These are phyloP conservation scores for Entomortierella beljakovae DNA, from an alignment of 192 early-diverging fungal genomes.

Conservation along the genomic window DNA sequence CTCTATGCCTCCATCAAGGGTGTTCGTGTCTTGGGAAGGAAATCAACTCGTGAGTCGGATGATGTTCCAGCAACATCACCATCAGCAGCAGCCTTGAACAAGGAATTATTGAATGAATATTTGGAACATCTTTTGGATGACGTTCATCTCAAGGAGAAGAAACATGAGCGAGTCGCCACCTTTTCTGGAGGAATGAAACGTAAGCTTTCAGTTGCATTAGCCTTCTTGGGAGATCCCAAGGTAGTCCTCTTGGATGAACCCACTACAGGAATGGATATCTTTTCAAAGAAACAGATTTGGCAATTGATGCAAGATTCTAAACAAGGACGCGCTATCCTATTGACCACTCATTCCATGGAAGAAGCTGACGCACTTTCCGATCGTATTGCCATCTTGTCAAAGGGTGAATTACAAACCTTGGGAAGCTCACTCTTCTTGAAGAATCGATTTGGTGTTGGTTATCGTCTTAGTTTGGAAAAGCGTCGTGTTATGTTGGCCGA, in stretches of 20 bases:
- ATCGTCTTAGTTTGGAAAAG: slow-evolving; percentile 60
- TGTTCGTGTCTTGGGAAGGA: slow-evolving; percentile 36
- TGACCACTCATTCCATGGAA: slow-evolving; percentile 76
- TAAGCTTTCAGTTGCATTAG: slow-evolving; percentile 61
- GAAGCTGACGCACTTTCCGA: slow-evolving; percentile 69
- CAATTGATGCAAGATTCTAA: slow-evolving; percentile 63
- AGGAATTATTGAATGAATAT: slow-evolving; percentile 39
- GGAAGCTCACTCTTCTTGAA: slow-evolving; percentile 72
- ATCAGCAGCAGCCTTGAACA: too few species aligned
- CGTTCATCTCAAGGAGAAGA: slow-evolving; percentile 55
- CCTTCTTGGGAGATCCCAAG: slow-evolving; percentile 63
- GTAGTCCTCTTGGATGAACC: slow-evolving; percentile 69
- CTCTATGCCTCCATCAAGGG: slow-evolving; percentile 65
- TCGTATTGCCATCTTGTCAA: slow-evolving; percentile 61
- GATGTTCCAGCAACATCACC: neutral
- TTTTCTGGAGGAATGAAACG: slow-evolving; percentile 69
- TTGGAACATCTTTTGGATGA: slow-evolving; percentile 43
- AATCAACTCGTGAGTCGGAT: neutral
- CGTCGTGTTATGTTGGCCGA: slow-evolving; percentile 51
- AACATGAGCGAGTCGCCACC: slow-evolving; percentile 32
- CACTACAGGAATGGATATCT: slow-evolving; percentile 70
- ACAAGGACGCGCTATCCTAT: slow-evolving; percentile 57
- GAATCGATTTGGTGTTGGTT: slow-evolving; percentile 66
- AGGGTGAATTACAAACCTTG: slow-evolving; percentile 60
- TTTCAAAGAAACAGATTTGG: slow-evolving; percentile 64